Evolutionary conservation across 305 asterid genomes (phyloP), one percentile per base, ranked within the genome.

Genomic region (Rubia balearica): DNA sequence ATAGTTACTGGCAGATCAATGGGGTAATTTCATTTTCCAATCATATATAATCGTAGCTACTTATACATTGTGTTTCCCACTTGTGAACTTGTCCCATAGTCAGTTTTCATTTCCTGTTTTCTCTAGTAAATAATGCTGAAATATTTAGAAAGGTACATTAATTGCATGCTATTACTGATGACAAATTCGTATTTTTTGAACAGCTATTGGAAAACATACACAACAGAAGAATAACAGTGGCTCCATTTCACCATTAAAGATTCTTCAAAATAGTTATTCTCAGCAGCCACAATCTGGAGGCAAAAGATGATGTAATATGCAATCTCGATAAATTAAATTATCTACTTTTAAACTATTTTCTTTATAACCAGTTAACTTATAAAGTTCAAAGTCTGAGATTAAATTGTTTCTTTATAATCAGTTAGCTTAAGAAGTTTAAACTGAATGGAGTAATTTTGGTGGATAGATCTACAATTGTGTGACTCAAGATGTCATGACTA

Each of bases 381-480:
- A 2, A 27, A 27, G 30, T 27, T 27, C 2, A 27, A 27, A 27
- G n/a, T n/a, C n/a, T n/a, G n/a, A n/a, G n/a, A n/a, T n/a, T n/a
- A n/a, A n/a, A n/a, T n/a, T n/a, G n/a, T n/a, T n/a, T n/a, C n/a
- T 33, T 2, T 27, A 40, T 36, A 30, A 13, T 49, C 19, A 7
- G 43, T 24, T 48, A 30, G 7, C 17, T 30, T 33, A 49, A 62
- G 68, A 67, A n/a, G 56, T 7, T 27, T 27, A 27, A 27, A 27
- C 30, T 0, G 98, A 93, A 80, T 93, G 98, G 98, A 97, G 98
- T 17, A 85, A 87, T 55, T 86, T 96, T 19, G 97, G 91, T 2
- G 98, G 98, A 53, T 93, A 97, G 98, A 93, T 91, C 76, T 93
- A 93, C 3, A 97, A 97, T 8, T 93, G 97, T 0, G 98, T 93